Percentiles rank a stretch among this genome's conserved stretches.
Conservation (phyloP, 208 protist species). For the Leishmania tropica region DNA sequence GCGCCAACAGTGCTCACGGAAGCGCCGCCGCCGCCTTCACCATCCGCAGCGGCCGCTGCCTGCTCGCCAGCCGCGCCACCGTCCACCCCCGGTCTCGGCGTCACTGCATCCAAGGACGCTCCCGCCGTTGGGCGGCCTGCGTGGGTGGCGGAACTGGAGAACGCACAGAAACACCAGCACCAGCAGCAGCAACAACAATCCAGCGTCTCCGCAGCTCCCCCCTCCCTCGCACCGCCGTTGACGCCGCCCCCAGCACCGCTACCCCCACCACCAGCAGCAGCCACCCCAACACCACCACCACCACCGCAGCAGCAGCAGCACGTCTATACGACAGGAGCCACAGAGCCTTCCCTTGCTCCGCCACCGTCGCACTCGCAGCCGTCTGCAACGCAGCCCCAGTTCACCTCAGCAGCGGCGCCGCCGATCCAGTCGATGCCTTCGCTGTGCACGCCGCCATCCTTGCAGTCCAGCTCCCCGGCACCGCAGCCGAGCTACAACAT, state of each 20-base stretch:
- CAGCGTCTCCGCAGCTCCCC: background rate
- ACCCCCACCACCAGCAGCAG: background rate
- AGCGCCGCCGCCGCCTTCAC: background rate
- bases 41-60: no score
- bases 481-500: background rate
- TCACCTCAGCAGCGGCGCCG: background rate
- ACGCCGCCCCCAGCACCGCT: constrained; percentile 4
- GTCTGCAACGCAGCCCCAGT: background rate
- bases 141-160: constrained; percentile 32
- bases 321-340: background rate
- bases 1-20: background rate
- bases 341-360: background rate
- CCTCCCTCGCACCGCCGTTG: constrained; percentile 3
- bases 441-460: background rate
- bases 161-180: constrained; percentile 23
- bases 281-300: background rate
- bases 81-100: background rate
- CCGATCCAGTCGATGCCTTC: background rate
- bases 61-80: background rate
- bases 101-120: constrained; percentile 1
- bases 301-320: background rate
- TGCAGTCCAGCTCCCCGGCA: background rate
- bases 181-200: constrained; percentile 15
- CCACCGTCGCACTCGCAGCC: background rate
- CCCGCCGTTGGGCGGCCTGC: constrained; percentile 3